Evolutionary conservation across 805 yeast genomes (phyloP), one percentile per base, ranked within the genome.

Genomic region (Schizosaccharomyces lindneri): DNA sequence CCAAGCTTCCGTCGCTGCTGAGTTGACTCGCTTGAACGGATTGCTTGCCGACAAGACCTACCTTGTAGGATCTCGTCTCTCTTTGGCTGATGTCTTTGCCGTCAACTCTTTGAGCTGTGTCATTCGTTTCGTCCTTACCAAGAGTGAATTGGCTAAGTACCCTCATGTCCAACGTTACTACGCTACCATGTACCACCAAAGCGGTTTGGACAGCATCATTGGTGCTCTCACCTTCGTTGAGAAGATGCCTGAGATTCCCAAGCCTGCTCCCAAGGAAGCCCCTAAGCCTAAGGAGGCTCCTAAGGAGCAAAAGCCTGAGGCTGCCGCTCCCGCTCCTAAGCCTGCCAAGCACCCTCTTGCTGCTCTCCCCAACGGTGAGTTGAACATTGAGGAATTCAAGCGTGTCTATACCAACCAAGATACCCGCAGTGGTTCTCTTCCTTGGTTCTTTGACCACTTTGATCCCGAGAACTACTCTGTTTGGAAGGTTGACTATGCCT

Each of bases 401-500:
- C 85, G 96, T 78, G 76, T 76, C 67, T 90, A 93, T 84, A 88
- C 97, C 66, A 93, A 90, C 81, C 90, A 87, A 77, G 97, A 93
- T 70, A 90, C 97, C 73, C 86, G 97, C 77, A 83, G 81, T 73
- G 82, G 75, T 67, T 95, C 97, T 67, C 79, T 90, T 68, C 97
- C 97, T 73, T 93, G 90, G 89, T 93, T 90, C 89, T 93, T 96
- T 96, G 85, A 84, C 73, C 83, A 85, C 78, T 90, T 79, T 80
- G 84, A 90, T 78, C 82, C 93, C 66, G 79, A 81, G 66, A 97
- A 90, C 76, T 90, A 89, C 87, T 89, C 97, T 63, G 74, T 90
- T 70, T 90, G 87, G 87, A 87, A 80, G 80, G 95, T 89, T 70
- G 94, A 82, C 73, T 90, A 85, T 89, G 88, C 86, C 81, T 90